Evolutionary conservation across 1,139 yeast genomes (phyloP).

Genomic region (Geotrichum carabidarum): DNA sequence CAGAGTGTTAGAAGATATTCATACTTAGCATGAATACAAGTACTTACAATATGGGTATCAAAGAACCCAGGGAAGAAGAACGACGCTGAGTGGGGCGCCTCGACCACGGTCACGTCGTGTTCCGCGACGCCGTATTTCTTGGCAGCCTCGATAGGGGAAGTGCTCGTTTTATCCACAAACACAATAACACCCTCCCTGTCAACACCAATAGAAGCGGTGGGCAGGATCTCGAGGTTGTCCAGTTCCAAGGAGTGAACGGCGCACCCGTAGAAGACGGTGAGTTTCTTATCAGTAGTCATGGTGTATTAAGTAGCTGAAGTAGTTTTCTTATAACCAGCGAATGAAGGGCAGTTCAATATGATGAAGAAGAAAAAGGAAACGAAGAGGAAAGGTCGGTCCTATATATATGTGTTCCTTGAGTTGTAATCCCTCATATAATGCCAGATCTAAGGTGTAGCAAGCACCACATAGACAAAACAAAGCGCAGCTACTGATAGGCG

Average conservation of each 20-base stretch:
- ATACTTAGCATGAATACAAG: neutral
- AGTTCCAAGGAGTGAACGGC: conserved; percentile 53
- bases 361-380: conserved; percentile 2
- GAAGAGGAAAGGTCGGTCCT: neutral
- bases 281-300: conserved; percentile 11
- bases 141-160: conserved; percentile 23
- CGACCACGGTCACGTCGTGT: conserved; percentile 18
- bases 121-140: conserved; percentile 23
- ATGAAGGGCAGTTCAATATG: neutral
- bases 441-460: too few relatives aligned
- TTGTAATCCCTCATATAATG: too few relatives aligned
- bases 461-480: too few relatives aligned
- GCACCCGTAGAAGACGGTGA: conserved; percentile 46
- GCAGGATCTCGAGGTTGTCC: conserved; percentile 46
- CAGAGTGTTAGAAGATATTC: neutral
- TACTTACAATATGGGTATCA: conserved; percentile 68
- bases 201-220: conserved; percentile 53
- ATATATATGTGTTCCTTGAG: too few relatives aligned
- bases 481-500: too few relatives aligned
- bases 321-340: neutral
- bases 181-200: conserved; percentile 43
- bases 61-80: conserved; percentile 89
- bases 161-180: conserved; percentile 36
- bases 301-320: neutral
- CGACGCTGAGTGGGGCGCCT: conserved; percentile 27